Evolutionary conservation across 2,329 filamentous ascomycete genomes (phyloP).

Genomic region (Knoxdaviesia capensis): DNA sequence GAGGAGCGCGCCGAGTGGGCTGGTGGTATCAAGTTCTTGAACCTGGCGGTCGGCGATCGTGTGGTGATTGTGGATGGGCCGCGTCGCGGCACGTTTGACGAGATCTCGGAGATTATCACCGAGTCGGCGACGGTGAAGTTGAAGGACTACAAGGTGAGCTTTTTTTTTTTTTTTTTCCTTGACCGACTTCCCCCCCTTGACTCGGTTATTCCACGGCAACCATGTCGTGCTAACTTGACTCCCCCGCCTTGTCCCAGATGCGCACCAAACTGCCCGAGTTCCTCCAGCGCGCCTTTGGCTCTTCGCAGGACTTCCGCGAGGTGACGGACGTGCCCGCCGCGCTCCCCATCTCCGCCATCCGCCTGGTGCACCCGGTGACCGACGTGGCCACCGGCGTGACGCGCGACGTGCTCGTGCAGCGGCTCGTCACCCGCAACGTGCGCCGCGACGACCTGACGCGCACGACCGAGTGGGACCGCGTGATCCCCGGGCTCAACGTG

Average conservation of each 20-base stretch:
- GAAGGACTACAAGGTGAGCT: slow-evolving; percentile 38
- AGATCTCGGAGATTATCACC: slow-evolving; percentile 35
- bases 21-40: slow-evolving; percentile 34
- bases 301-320: slow-evolving; percentile 16
- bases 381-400: slow-evolving; percentile 42
- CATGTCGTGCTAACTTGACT: background rate
- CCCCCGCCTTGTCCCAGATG: slow-evolving; percentile 9
- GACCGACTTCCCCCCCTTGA: slow-evolving; percentile 10
- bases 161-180: slow-evolving; percentile 11
- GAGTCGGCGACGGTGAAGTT: slow-evolving; percentile 38
- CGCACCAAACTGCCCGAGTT: slow-evolving; percentile 4
- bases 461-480: slow-evolving; percentile 25
- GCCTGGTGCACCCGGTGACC: slow-evolving; percentile 59
- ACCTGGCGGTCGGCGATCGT: slow-evolving; percentile 49
- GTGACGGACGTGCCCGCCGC: slow-evolving; percentile 26
- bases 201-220: slow-evolving; percentile 3
- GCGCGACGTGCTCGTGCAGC: slow-evolving; percentile 60
- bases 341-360: slow-evolving; percentile 50
- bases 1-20: slow-evolving; percentile 31
- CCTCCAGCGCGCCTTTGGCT: slow-evolving; percentile 9
- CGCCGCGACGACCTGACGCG: slow-evolving; percentile 18
- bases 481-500: slow-evolving; percentile 52
- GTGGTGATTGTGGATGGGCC: slow-evolving; percentile 63
- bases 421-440: slow-evolving; percentile 34
- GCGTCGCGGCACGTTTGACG: slow-evolving; percentile 68